Conservation (phyloP, 1,284 basidiomycete species). For the Ceratobasidium theobromae region DNA sequence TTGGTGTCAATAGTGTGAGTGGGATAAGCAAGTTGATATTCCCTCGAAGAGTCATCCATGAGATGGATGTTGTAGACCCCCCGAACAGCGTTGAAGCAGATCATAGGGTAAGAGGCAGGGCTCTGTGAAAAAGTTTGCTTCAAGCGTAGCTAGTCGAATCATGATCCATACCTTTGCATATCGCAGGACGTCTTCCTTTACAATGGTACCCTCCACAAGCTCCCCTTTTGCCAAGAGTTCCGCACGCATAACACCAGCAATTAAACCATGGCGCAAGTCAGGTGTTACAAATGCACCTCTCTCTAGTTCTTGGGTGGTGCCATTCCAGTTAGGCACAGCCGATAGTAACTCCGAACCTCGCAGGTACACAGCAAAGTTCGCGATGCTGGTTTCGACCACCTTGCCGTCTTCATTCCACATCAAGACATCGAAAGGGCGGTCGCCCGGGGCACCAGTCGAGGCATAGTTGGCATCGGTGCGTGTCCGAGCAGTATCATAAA, state of each 20-base stretch:
- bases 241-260: conserved; percentile 11
- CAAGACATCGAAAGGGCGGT: conserved; percentile 11
- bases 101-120: neutral
- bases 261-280: neutral
- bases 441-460: neutral
- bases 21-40: neutral
- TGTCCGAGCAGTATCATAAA: neutral
- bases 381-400: conserved; percentile 13
- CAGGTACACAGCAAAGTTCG: conserved; percentile 16
- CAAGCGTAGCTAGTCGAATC: no score
- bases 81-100: conserved; percentile 23
- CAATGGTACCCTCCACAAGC: conserved; percentile 1
- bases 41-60: neutral
- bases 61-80: neutral
- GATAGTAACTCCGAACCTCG: conserved; percentile 4
- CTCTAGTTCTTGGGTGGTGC: no score
- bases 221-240: neutral
- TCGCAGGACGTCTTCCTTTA: neutral
- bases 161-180: neutral
- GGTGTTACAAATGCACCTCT: conserved; percentile 2
- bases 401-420: conserved; percentile 5
- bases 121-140: no score
- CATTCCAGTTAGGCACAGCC: neutral
- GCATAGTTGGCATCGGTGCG: conserved; percentile 5
- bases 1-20: neutral